Conservation (phyloP, 148 eudicot species). For the Fagopyrum esculentum region DNA sequence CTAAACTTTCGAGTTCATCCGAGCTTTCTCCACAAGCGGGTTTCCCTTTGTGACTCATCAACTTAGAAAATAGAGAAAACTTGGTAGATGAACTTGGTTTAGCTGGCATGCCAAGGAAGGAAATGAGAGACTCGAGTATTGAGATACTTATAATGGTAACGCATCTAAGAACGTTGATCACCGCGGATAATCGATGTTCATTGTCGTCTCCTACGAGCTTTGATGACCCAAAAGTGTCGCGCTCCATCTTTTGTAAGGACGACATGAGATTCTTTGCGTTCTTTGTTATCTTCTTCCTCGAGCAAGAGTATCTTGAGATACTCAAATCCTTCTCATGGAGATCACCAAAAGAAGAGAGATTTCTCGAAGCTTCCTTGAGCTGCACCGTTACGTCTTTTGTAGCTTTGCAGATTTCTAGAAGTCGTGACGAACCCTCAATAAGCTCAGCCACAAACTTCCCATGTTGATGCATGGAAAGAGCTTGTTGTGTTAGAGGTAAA, state of each 20-base stretch:
- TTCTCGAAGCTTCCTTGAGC: conserved; percentile 10
- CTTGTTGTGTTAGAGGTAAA: conserved; percentile 37
- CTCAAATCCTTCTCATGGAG: background rate
- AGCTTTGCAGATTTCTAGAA: conserved; percentile 13
- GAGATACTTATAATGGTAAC: conserved; percentile 22
- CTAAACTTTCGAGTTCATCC: conserved; percentile 21
- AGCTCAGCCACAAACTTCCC: conserved; percentile 16
- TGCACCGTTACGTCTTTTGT: background rate
- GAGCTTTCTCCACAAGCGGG: conserved; percentile 15
- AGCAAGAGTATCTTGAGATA: conserved; percentile 2
- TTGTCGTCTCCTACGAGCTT: conserved; percentile 6
- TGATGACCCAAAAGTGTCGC: conserved; percentile 9
- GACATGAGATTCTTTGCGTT: conserved; percentile 11
- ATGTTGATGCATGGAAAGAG: conserved; percentile 23
- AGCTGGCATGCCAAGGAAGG: conserved; percentile 3
- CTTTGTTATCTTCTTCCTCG: conserved; percentile 16
- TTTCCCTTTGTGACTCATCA: background rate
- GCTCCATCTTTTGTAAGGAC: conserved; percentile 19
- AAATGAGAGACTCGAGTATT: conserved; percentile 17
- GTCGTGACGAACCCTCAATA: conserved; percentile 1
- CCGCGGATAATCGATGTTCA: conserved; percentile 13
- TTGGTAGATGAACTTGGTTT: conserved; percentile 12
- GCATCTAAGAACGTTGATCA: conserved; percentile 24
- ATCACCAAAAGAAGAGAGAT: background rate
- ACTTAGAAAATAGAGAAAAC: conserved; percentile 16